Evolutionary conservation across 768 basidiomycete genomes (phyloP).

Genomic region (Kwoniella bestiolae): DNA sequence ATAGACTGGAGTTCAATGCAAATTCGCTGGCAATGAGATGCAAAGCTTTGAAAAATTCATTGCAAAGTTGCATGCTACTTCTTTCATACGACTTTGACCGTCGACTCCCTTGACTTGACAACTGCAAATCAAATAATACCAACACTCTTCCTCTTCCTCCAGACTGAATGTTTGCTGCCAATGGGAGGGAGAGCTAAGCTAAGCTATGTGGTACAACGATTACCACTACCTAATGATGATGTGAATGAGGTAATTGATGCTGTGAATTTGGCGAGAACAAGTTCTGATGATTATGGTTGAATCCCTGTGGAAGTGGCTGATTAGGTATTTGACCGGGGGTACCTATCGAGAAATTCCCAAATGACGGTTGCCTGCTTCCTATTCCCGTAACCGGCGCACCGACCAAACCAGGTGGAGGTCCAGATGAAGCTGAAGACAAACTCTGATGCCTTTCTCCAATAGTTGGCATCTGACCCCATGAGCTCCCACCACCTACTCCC

Average conservation of each 20-base stretch:
- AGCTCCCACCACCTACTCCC: background rate
- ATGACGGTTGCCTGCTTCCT: conserved; percentile 26
- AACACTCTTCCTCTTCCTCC: background rate
- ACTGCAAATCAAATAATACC: background rate
- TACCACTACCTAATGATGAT: conserved; percentile 13
- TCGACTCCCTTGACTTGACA: background rate
- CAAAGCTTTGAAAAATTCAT: background rate
- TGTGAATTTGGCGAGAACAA: conserved; percentile 26
- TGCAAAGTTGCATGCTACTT: conserved; percentile 10
- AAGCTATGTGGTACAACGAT: no score
- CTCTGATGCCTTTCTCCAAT: conserved; percentile 23
- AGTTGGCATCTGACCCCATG: conserved; percentile 26
- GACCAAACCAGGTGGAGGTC: conserved; percentile 5
- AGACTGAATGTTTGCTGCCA: no score
- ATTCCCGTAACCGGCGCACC: conserved; percentile 1
- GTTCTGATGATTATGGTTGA: conserved; percentile 14
- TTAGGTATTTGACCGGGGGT: background rate
- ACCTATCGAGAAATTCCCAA: conserved; percentile 20
- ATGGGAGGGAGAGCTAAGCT: background rate
- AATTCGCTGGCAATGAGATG: background rate
- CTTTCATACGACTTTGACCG: background rate
- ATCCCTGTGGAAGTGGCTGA: background rate
- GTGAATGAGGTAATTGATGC: conserved; percentile 26
- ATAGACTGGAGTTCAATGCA: background rate
- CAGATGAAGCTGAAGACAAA: conserved; percentile 3